Evolutionary conservation across 169 alveolate species (phyloP).

Genomic region (Miamiensis avidus): DNA sequence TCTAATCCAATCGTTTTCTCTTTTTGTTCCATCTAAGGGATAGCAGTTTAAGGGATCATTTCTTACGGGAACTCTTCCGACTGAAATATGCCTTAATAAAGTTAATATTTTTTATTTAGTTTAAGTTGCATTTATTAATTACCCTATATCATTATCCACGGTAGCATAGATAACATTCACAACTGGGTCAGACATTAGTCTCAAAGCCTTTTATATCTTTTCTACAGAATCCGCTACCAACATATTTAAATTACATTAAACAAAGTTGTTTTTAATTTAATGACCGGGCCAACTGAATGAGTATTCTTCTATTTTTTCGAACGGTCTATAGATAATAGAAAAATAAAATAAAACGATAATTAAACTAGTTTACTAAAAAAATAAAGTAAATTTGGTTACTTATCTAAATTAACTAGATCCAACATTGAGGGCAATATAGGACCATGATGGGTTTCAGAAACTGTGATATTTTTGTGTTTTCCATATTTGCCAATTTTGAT

Average conservation of each 20-base stretch:
- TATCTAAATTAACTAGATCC: conserved; percentile 2
- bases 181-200: conserved; percentile 51
- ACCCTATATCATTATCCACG: conserved; percentile 73
- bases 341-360: background rate
- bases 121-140: conserved; percentile 22
- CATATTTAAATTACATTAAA: conserved; percentile 20
- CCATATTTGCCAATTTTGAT: conserved; percentile 48
- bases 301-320: background rate
- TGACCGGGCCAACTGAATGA: conserved; percentile 49
- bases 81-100: background rate
- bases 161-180: conserved; percentile 58
- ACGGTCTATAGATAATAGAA: conserved; percentile 8
- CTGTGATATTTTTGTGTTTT: conserved; percentile 6
- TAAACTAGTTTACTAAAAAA: background rate
- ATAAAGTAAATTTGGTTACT: background rate
- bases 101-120: background rate
- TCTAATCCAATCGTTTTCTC: conserved; percentile 70
- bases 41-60: conserved; percentile 43
- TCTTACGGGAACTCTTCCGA: conserved; percentile 57
- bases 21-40: conserved; percentile 60
- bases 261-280: conserved; percentile 24
- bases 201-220: conserved; percentile 32
- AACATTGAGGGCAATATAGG: conserved; percentile 45
- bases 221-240: conserved; percentile 16
- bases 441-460: conserved; percentile 63